Evolutionary conservation across 1,284 basidiomycete genomes (phyloP).

Genomic region (Apiotrichum mycotoxinovorans): DNA sequence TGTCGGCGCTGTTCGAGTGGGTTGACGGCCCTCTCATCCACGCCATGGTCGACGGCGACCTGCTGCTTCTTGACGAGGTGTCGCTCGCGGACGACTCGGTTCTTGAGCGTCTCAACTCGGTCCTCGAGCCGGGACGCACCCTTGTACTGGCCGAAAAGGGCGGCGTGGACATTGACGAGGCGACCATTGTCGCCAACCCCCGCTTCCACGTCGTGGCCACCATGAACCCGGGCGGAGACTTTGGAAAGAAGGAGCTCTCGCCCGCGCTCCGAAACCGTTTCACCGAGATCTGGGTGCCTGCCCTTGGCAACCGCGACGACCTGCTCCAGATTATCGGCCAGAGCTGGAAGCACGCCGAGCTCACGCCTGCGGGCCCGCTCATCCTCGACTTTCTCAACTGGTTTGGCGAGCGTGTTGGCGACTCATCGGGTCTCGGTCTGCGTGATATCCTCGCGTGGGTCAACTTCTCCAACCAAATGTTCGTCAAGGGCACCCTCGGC

Average conservation of each 20-base stretch:
- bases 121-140: conserved; percentile 83
- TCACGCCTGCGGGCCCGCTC: conserved; percentile 61
- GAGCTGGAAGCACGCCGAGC: conserved; percentile 63
- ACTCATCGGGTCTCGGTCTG: conserved; percentile 63
- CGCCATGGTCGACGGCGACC: conserved; percentile 81
- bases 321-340: conserved; percentile 72
- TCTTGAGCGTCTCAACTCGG: conserved; percentile 93
- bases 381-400: conserved; percentile 81
- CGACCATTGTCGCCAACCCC: conserved; percentile 62
- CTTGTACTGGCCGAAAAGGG: conserved; percentile 92
- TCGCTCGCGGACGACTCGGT: conserved; percentile 98
- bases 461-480: conserved; percentile 71
- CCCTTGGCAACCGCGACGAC: conserved; percentile 72
- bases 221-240: conserved; percentile 99
- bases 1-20: conserved; percentile 89
- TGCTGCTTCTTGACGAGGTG: conserved; percentile 93
- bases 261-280: conserved; percentile 96
- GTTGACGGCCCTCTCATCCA: conserved; percentile 89
- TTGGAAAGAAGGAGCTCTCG: conserved; percentile 97
- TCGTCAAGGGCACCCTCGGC: conserved; percentile 48
- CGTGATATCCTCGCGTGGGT: conserved; percentile 95
- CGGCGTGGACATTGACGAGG: conserved; percentile 66
- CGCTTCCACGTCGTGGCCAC: conserved; percentile 91
- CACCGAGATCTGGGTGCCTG: conserved; percentile 98
- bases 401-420: conserved; percentile 65